Base-by-base conservation (phyloP, 2,329 filamentous ascomycete genomes). In the Arthrobotrys iridis region DNA sequence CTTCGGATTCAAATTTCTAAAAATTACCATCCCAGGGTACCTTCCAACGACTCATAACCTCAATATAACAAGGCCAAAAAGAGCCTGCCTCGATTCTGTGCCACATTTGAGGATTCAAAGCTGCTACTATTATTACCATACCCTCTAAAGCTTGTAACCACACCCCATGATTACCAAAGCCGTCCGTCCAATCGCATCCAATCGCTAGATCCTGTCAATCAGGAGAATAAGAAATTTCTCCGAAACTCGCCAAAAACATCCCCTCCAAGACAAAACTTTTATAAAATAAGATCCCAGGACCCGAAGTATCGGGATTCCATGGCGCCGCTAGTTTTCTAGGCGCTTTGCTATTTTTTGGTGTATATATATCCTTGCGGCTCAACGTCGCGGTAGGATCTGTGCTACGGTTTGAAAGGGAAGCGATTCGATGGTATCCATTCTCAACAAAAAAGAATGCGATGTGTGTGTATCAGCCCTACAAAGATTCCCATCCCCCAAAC, bases 361-460 rank as follows among this genome's bases (percentile, higher is more conserved):
- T n/a, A n/a, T n/a, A n/a, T 7, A 45, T 45, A 43, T 13, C 24
- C 58, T 48, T 35, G 37, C 40, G 11, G 35, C 58, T 41, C 24
- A 46, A 24, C 35, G 43, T 37, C 28, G 5, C 30, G n/a, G 28
- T 8, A 41, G 41, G 30, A 40, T 26, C n/a, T 4, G 18, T 40
- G 15, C 57, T 26, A 50, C 28, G 35, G 20, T 55, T 11, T 1
- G 8, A 11, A 30, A 20, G 15, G 24, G n/a, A 22, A 57, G 40
- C 37, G 10, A 70, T 70, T 70, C 65, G 65, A 62, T 70, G 15
- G 20, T 37, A 62, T 18, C 35, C 22, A 62, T 63, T 70, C n/a
- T 63, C 52, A 60, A 70, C 65, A 57, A 55, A 45, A 62, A 55
- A 6, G 28, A 22, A 24, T 3, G n/a, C 3, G 6, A 18, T 26